A percentile compares a stretch with the other conserved stretches of the same genome.
Conservation (phyloP, 75 land plant species). For the Selaginella tamariscina region DNA sequence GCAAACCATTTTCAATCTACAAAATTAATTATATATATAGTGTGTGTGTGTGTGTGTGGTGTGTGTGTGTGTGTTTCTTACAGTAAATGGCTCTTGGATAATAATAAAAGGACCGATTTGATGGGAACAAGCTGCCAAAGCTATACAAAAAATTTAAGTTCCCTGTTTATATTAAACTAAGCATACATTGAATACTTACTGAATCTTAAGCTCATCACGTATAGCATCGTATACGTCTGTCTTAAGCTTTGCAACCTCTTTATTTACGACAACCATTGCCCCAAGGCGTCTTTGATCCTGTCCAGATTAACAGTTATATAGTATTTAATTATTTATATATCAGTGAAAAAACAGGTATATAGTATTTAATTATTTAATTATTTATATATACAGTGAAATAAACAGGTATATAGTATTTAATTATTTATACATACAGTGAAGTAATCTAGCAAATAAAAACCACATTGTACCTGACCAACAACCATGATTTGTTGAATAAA, state of each 20-base stretch:
- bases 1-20: background rate
- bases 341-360: background rate
- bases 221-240: background rate
- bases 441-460: background rate
- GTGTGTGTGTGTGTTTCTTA: no score
- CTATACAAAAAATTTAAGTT: background rate
- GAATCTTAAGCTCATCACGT: no score
- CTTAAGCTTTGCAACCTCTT: background rate
- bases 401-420: no score
- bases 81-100: background rate
- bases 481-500: slow-evolving; percentile 80
- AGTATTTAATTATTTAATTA: no score
- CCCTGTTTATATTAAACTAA: no score
- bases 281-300: background rate
- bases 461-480: slow-evolving; percentile 62
- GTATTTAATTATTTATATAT: no score
- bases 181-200: no score
- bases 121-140: background rate
- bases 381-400: background rate
- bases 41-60: no score
- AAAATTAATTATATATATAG: no score
- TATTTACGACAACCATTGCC: background rate
- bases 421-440: background rate
- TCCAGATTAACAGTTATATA: no score
- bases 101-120: background rate